Evolutionary conservation across 2,329 filamentous ascomycete genomes (phyloP).

Genomic region (Bipolaris oryzae): DNA sequence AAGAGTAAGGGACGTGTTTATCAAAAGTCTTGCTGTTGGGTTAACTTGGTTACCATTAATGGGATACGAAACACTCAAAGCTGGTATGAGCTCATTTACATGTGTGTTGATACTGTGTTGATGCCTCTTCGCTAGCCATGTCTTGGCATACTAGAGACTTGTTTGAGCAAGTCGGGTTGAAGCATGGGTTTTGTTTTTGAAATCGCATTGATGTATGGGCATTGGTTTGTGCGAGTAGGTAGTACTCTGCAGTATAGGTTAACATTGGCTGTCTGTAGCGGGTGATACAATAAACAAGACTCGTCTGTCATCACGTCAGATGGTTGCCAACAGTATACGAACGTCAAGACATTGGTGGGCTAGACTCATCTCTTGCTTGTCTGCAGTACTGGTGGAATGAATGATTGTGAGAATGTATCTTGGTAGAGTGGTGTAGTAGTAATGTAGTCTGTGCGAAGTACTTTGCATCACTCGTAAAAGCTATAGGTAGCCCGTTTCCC

Average conservation of each 20-base stretch:
- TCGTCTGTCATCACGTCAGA: background rate
- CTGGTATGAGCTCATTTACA: constrained; percentile 8
- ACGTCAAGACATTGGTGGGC: background rate
- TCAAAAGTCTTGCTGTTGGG: constrained; percentile 20
- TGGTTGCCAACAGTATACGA: background rate
- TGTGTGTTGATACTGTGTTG: background rate
- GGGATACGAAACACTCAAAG: background rate
- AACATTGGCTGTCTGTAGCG: background rate
- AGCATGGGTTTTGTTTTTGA: no score
- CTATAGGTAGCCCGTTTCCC: background rate
- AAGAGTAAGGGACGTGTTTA: constrained; percentile 17
- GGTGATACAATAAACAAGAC: background rate
- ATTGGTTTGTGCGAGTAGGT: background rate
- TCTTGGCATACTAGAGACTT: no score
- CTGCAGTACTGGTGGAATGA: background rate
- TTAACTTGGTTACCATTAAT: background rate
- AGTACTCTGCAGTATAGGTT: background rate
- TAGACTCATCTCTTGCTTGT: background rate
- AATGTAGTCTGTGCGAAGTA: no score
- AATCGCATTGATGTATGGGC: no score
- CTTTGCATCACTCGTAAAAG: background rate
- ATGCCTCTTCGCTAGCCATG: no score
- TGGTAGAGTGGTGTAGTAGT: background rate
- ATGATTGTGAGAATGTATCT: no score
- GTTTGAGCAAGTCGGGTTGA: no score